Conservation (phyloP, 805 yeast species). For the Naumovozyma castellii region DNA sequence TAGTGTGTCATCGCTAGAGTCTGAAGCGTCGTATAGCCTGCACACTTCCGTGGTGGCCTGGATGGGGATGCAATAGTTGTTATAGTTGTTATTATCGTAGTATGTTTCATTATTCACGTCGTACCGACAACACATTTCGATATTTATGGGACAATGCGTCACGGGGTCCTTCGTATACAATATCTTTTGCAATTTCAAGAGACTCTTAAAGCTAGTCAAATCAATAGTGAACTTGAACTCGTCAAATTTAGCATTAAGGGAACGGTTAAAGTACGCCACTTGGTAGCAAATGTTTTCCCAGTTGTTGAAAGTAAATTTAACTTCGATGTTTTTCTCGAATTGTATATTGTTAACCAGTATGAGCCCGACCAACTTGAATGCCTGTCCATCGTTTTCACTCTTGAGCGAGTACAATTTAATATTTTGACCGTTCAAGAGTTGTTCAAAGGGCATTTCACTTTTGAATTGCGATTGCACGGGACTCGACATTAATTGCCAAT, state of each 20-base stretch:
- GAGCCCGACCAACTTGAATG: constrained; percentile 19
- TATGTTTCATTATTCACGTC: constrained; percentile 27
- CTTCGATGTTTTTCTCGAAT: constrained; percentile 27
- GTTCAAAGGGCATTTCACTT: neutral
- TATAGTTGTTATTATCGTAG: constrained; percentile 30
- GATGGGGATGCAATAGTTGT: constrained; percentile 22
- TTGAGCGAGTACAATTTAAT: constrained; percentile 14
- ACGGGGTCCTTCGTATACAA: constrained; percentile 5
- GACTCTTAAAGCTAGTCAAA: constrained; percentile 20
- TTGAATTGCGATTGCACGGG: no score
- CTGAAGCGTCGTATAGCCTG: no score
- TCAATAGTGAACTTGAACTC: constrained; percentile 25
- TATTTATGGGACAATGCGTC: constrained; percentile 9
- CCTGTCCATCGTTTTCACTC: constrained; percentile 1
- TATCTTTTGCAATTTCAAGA: constrained; percentile 17
- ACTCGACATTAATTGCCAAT: constrained; percentile 2
- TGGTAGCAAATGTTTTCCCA: constrained; percentile 28
- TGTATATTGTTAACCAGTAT: constrained; percentile 26
- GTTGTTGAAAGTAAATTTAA: constrained; percentile 26
- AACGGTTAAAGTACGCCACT: constrained; percentile 21
- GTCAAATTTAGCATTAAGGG: constrained; percentile 21
- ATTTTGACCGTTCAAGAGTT: constrained; percentile 3
- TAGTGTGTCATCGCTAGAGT: neutral
- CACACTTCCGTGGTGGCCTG: constrained; percentile 3
- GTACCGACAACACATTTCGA: constrained; percentile 28